phyloP scores from a whole-genome alignment of 2,329 filamentous ascomycete genomes.

The Colletotrichum higginsianum region DNA sequence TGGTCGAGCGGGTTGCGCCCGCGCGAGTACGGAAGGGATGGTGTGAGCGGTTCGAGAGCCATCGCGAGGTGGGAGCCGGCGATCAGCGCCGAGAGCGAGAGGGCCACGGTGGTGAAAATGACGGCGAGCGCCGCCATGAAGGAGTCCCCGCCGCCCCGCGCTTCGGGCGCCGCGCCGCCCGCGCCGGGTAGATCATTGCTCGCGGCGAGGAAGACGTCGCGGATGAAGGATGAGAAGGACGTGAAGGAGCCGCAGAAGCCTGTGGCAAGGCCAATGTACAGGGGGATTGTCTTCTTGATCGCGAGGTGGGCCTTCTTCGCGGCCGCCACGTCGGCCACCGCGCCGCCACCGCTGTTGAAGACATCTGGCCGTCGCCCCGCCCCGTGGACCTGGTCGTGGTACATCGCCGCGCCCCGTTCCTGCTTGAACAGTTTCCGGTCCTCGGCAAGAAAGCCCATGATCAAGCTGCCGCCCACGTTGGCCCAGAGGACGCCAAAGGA shows the following conservation, averaged over 20 bases:
- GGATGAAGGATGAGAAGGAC: constrained; percentile 88
- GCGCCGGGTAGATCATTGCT: constrained; percentile 76
- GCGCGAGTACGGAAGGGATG: constrained; percentile 71
- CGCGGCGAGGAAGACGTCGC: constrained; percentile 84
- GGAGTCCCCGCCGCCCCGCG: constrained; percentile 81
- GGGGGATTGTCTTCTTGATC: constrained; percentile 86
- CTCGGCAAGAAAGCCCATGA: constrained; percentile 90
- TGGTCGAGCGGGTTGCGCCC: constrained; percentile 76
- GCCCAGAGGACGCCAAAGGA: constrained; percentile 85
- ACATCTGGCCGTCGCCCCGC: constrained; percentile 51
- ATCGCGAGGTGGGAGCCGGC: constrained; percentile 83
- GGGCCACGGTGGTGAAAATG: constrained; percentile 77
- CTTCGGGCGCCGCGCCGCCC: constrained; percentile 51
- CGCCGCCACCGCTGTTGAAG: constrained; percentile 51
- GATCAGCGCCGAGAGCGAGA: constrained; percentile 79
- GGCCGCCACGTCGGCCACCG: constrained; percentile 55
- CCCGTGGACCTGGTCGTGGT: constrained; percentile 53
- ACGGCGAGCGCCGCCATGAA: constrained; percentile 87
- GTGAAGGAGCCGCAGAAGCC: constrained; percentile 94
- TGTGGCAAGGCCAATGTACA: constrained; percentile 89
- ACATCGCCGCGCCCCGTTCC: constrained; percentile 70
- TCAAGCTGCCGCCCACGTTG: constrained; percentile 84
- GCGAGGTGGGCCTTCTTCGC: constrained; percentile 72
- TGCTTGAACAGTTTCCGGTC: constrained; percentile 81
- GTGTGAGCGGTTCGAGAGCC: constrained; percentile 69